A percentile compares a stretch with the other conserved stretches of the same genome.
These are phyloP conservation scores for Boletellus sp. DNA, from an alignment of 1,284 basidiomycete species.

Conservation along the genomic window DNA sequence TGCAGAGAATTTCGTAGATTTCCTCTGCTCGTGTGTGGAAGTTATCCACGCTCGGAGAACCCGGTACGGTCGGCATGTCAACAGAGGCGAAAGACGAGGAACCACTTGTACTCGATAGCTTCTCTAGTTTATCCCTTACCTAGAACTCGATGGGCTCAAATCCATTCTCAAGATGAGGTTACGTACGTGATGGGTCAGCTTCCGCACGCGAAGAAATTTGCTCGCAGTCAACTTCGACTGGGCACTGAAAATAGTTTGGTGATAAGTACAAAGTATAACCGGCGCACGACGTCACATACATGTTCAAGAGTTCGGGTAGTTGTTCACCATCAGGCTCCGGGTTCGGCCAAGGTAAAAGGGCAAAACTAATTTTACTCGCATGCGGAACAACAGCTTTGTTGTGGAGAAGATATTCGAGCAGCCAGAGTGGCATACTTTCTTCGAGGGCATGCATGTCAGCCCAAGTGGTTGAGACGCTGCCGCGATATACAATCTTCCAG, in stretches of 20 bases:
- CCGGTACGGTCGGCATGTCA: conserved; percentile 40
- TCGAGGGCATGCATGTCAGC: conserved; percentile 71
- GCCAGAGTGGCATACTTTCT: conserved; percentile 81
- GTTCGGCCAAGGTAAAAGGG: conserved; percentile 74
- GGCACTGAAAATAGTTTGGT: conserved; percentile 38
- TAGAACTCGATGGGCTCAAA: conserved; percentile 29
- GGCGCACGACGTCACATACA: conserved; percentile 5
- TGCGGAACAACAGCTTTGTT: conserved; percentile 55
- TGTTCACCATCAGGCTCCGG: conserved; percentile 52
- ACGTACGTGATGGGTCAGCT: conserved; percentile 79
- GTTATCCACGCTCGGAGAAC: conserved; percentile 19
- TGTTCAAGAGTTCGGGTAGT: conserved; percentile 71
- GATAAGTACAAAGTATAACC: conserved; percentile 10
- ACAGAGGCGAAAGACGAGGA: conserved; percentile 29
- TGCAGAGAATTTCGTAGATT: conserved; percentile 84
- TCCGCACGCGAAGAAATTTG: conserved; percentile 79
- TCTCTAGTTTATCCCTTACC: conserved; percentile 87
- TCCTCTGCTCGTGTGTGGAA: conserved; percentile 58
- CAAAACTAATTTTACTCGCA: conserved; percentile 79
- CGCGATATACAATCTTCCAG: conserved; percentile 78
- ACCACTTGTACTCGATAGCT: conserved; percentile 32
- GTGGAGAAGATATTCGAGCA: conserved; percentile 80
- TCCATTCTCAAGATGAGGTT: background rate
- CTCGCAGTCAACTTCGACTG: conserved; percentile 88
- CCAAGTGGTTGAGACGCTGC: conserved; percentile 60